Conservation (phyloP, 2,329 filamentous ascomycete genomes). For the Penicillium decumbens region DNA sequence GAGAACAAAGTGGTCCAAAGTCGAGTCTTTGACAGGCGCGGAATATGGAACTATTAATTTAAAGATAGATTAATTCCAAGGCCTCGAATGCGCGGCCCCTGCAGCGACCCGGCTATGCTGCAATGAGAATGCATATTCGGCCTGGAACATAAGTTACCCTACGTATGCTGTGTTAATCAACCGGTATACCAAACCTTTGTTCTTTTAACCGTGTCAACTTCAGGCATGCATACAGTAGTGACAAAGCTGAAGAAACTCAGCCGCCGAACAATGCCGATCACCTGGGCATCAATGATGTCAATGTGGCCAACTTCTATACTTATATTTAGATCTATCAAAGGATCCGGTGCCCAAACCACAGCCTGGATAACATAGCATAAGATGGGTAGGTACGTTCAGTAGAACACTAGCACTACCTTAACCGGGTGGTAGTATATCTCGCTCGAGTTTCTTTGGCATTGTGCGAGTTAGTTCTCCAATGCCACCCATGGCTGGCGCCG, state of each 20-base stretch:
- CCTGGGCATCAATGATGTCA: not conserved
- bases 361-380: too few species aligned
- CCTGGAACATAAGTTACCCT: not conserved
- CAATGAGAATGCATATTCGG: not conserved
- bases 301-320: not conserved
- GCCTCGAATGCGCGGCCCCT: not conserved
- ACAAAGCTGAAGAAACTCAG: slow-evolving; percentile 1
- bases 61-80: slow-evolving; percentile 6
- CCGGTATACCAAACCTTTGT: not conserved
- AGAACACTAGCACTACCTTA: not conserved
- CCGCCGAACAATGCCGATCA: slow-evolving; percentile 1
- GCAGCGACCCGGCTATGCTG: not conserved
- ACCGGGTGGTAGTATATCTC: not conserved
- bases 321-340: not conserved
- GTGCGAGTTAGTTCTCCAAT: not conserved
- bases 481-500: slow-evolving; percentile 1
- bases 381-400: too few species aligned
- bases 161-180: too few species aligned
- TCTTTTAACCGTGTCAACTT: not conserved
- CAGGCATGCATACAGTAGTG: too few species aligned
- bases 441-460: not conserved
- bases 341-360: too few species aligned
- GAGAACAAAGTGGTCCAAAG: not conserved
- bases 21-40: slow-evolving; percentile 1
- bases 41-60: slow-evolving; percentile 1